Base-by-base conservation (phyloP, 2,329 filamentous ascomycete genomes). In the Curvularia spicifera region DNA sequence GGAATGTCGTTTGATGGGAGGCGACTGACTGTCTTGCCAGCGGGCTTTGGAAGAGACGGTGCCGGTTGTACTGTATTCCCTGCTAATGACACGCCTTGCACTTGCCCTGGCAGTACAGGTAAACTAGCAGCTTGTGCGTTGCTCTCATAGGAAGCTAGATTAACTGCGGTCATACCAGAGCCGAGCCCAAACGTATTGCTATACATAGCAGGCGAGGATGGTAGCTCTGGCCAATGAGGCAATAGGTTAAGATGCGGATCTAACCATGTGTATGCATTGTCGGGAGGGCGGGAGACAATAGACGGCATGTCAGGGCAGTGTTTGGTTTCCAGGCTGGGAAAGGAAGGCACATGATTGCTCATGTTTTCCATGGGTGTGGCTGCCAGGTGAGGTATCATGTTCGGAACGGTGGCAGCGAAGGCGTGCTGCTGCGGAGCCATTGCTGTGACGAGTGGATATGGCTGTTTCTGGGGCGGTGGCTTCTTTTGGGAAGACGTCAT, bases 301-400 rank as follows among this genome's bases (percentile, higher is more conserved):
- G 13, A 4, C 7, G 18, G 18, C 9, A 26, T 22, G 12, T 20
- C 26, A 13, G 28, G 31, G 33, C 29, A 26, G 20, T 5, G 24
- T 12, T 13, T 13, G 7, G 20, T 20, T 33, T 22, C 29, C 26
- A 39, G 12, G 6, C 47, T 10, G 5, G 37, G 29, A n/a, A 29
- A 35, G 22, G 31, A 13, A 33, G 24, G 9, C 15, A 53, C 26
- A 20, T 3, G 18, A 15, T 33, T 24, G n/a, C 20, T 10, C 39
- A 42, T 18, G 4, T n/a, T 28, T 29, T 33, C 13, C 1, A 13
- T 29, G 9, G 8, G 33, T 15, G 18, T 46, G 15, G 3, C 12
- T 48, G 50, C 3, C 3, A 33, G 1, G 10, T 20, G 15, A 9
- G 54, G 42, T 15, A 57, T 20, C 54, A 60, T 60, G 28, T 57